A percentile compares a stretch with the other conserved stretches of the same genome.
These are phyloP conservation scores for Auriscalpium orientale DNA, from an alignment of 768 basidiomycete genomes.

Conservation along the genomic window DNA sequence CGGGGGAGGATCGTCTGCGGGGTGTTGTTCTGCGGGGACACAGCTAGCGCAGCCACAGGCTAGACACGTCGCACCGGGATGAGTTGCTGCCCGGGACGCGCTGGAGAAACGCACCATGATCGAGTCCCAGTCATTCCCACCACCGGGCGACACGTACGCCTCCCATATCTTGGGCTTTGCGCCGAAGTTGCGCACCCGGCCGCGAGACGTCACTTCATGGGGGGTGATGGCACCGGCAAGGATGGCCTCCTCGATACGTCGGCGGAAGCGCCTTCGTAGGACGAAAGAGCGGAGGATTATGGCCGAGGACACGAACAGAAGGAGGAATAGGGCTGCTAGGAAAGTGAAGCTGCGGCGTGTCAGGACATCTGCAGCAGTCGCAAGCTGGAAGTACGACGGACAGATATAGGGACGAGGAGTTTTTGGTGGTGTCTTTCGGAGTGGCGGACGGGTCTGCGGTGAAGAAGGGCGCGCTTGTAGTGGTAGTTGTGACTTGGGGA, in stretches of 20 bases:
- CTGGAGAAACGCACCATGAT: slow-evolving; percentile 34
- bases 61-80: background rate
- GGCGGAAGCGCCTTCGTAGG: slow-evolving; percentile 50
- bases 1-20: background rate
- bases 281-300: slow-evolving; percentile 60
- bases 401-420: slow-evolving; percentile 18
- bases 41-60: slow-evolving; percentile 10
- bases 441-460: background rate
- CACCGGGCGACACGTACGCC: slow-evolving; percentile 29
- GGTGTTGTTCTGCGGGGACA: background rate
- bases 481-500: background rate
- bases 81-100: background rate
- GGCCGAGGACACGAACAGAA: slow-evolving; percentile 55
- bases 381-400: slow-evolving; percentile 5
- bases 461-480: background rate
- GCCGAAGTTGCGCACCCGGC: slow-evolving; percentile 35
- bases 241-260: slow-evolving; percentile 44
- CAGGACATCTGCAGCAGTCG: background rate
- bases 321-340: slow-evolving; percentile 61
- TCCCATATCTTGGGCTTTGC: slow-evolving; percentile 46
- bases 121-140: slow-evolving; percentile 36
- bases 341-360: slow-evolving; percentile 50
- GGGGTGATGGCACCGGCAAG: slow-evolving; percentile 42
- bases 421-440: background rate
- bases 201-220: slow-evolving; percentile 20